These are phyloP conservation scores for Ceratobasidium sp. DNA, from an alignment of 1,284 basidiomycete genomes.

Conservation along the genomic window DNA sequence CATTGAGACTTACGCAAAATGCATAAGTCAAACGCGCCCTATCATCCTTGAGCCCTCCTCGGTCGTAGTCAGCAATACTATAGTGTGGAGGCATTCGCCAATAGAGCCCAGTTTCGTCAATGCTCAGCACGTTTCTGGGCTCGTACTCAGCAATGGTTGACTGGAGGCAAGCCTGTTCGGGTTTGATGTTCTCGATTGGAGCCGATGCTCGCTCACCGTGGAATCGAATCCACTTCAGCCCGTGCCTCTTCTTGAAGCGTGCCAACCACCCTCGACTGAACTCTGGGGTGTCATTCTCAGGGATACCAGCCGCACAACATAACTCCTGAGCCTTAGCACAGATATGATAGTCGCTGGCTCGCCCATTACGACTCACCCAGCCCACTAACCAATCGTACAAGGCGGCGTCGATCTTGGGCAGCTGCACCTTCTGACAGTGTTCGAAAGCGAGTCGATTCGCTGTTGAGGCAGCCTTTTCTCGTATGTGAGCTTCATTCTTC, in stretches of 20 bases:
- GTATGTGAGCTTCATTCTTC: not conserved
- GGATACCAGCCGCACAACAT: not conserved
- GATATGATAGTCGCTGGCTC: not conserved
- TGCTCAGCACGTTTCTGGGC: constrained; percentile 48
- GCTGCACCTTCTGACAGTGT: constrained; percentile 40
- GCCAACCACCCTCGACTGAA: constrained; percentile 6
- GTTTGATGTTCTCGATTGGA: not conserved
- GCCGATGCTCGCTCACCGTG: constrained; percentile 43
- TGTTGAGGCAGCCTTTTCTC: not conserved
- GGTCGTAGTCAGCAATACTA: constrained; percentile 44
- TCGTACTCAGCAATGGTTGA: constrained; percentile 34
- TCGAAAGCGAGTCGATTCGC: not conserved
- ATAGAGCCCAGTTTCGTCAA: constrained; percentile 52
- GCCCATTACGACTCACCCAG: constrained; percentile 42
- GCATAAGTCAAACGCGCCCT: constrained; percentile 48
- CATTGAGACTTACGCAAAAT: constrained; percentile 48
- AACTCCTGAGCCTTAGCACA: not conserved
- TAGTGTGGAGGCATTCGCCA: constrained; percentile 44
- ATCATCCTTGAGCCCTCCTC: constrained; percentile 46
- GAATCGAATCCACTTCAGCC: constrained; percentile 44
- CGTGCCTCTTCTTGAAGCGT: not conserved
- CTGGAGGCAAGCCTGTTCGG: constrained; percentile 4
- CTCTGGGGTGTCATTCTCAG: not conserved
- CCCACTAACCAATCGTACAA: constrained; percentile 49
- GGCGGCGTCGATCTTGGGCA: constrained; percentile 49